Conservation (phyloP, 148 eudicot species). For the Gaultheria prostrata region DNA sequence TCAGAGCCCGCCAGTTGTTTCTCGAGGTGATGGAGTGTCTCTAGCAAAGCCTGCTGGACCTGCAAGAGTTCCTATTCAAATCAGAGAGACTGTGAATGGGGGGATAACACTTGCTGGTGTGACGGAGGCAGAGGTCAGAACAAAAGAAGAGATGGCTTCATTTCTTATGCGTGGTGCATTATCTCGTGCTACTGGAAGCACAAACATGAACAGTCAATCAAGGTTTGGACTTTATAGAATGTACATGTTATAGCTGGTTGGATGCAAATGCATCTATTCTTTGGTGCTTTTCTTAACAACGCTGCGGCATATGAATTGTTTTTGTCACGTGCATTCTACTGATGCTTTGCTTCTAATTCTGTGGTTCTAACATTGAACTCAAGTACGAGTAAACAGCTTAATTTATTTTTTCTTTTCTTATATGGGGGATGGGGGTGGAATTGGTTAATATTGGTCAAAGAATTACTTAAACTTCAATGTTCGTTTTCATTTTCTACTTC, state of each 20-base stretch:
- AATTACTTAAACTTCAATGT: background rate
- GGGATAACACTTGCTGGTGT: conserved; percentile 96
- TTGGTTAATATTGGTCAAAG: background rate
- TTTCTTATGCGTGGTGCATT: conserved; percentile 68
- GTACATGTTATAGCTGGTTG: background rate
- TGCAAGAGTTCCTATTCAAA: conserved; percentile 83
- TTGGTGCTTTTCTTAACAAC: background rate
- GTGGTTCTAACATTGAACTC: background rate
- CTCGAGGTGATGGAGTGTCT: conserved; percentile 50
- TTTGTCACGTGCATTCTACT: background rate
- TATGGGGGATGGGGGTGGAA: no score
- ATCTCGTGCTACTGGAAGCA: conserved; percentile 95
- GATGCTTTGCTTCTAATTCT: background rate
- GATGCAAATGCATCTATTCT: background rate
- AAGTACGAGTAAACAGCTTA: background rate
- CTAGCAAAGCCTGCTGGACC: conserved; percentile 47
- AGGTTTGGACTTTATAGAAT: conserved; percentile 36
- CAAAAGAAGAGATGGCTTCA: conserved; percentile 90
- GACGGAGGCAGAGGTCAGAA: conserved; percentile 80
- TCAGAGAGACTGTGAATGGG: conserved; percentile 77
- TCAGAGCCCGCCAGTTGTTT: conserved; percentile 29
- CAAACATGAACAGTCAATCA: conserved; percentile 95
- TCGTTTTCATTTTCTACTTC: background rate
- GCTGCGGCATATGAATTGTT: background rate
- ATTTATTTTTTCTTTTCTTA: background rate